A percentile compares a stretch with the other conserved stretches of the same genome.
Evolutionary conservation across 352 stramenopile species (phyloP).

Genomic region (Stephanocyclus meneghinianus): DNA sequence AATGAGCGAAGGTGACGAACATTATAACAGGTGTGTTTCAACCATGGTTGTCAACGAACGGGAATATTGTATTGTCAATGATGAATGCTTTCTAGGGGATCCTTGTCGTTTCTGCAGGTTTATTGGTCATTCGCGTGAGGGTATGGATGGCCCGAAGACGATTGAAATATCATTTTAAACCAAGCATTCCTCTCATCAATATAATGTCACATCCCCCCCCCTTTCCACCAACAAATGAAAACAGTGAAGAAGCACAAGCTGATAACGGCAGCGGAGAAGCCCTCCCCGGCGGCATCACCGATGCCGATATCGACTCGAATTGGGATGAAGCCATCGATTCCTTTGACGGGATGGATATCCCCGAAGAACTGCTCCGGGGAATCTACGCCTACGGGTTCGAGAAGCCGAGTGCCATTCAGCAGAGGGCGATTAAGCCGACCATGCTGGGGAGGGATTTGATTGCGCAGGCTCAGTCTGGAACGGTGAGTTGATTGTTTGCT

Average conservation of each 20-base stretch:
- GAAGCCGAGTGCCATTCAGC: constrained; percentile 99
- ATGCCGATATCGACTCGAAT: constrained; percentile 97
- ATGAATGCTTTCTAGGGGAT: no score
- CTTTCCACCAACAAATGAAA: constrained; percentile 1
- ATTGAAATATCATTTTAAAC: background rate
- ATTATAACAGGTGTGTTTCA: constrained; percentile 48
- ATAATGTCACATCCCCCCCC: background rate
- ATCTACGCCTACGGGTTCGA: constrained; percentile 99
- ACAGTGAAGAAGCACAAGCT: constrained; percentile 41
- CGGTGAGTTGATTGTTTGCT: constrained; percentile 59
- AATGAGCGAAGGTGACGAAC: constrained; percentile 55
- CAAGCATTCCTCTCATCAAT: background rate
- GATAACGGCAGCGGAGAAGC: constrained; percentile 46
- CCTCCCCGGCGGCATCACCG: constrained; percentile 67
- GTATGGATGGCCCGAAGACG: no score
- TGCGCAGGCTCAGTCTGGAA: constrained; percentile 97
- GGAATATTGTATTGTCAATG: background rate
- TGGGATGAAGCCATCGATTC: constrained; percentile 97
- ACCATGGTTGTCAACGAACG: background rate
- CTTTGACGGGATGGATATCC: constrained; percentile 98
- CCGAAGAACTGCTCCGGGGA: constrained; percentile 96
- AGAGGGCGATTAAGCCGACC: constrained; percentile 96
- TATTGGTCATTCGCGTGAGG: no score
- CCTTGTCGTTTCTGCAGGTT: no score
- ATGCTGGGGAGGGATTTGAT: constrained; percentile 97